Percentiles rank a stretch among this genome's conserved stretches.
Evolutionary conservation across 768 basidiomycete genomes (phyloP).

Genomic region (Hydnomerulius pinastri): DNA sequence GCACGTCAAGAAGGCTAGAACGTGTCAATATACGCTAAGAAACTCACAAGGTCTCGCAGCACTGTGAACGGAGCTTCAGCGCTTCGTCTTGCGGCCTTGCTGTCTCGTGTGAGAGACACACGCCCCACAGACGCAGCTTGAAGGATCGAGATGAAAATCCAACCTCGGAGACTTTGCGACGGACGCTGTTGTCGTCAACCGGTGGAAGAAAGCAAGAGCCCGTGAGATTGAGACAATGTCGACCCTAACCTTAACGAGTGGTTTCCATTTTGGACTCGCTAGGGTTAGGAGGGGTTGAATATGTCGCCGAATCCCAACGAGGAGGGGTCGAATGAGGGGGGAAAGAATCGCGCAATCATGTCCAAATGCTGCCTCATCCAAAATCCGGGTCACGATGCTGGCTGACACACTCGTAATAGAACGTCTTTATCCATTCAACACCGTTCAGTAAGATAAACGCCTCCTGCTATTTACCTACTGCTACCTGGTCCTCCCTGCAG

Average conservation of each 20-base stretch:
- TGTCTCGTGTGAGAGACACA: not conserved
- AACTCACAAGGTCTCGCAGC: constrained; percentile 7
- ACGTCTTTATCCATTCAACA: not conserved
- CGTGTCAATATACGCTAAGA: constrained; percentile 19
- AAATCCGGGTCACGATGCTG: not conserved
- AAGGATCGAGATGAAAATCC: not conserved
- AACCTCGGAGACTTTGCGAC: not conserved
- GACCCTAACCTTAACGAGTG: constrained; percentile 7
- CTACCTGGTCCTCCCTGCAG: not conserved
- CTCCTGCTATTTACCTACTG: too few species aligned
- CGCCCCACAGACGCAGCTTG: not conserved
- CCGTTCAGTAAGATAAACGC: too few species aligned
- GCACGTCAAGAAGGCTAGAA: constrained; percentile 30
- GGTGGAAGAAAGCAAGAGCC: not conserved
- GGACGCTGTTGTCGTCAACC: not conserved
- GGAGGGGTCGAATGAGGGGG: constrained; percentile 5
- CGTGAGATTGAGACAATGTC: not conserved
- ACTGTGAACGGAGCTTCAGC: constrained; percentile 7
- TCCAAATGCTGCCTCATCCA: not conserved
- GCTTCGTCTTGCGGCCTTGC: not conserved
- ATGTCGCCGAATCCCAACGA: not conserved
- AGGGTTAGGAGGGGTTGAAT: too few species aligned
- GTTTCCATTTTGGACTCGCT: not conserved
- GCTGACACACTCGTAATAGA: not conserved
- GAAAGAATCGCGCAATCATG: constrained; percentile 7